These are phyloP conservation scores for Hypoxylon crocopeplum DNA, from an alignment of 495 filamentous ascomycete genomes.

Conservation along the genomic window DNA sequence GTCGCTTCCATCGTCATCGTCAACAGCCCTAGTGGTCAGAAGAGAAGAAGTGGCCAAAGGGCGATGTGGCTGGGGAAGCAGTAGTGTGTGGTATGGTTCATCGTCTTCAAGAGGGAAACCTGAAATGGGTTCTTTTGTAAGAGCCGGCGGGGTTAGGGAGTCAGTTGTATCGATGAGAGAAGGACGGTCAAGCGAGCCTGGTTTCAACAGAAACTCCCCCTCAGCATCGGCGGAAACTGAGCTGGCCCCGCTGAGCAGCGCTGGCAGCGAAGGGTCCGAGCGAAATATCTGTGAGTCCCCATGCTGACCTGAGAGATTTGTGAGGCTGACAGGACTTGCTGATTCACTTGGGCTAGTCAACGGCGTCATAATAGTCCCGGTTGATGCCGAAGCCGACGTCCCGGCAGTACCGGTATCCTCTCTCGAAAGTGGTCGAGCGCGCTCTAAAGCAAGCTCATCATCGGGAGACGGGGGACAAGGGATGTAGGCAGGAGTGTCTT, in stretches of 20 bases:
- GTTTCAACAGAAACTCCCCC: conserved; percentile 59
- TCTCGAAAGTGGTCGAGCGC: conserved; percentile 39
- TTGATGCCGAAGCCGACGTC: conserved; percentile 57
- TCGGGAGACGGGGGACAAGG: conserved; percentile 60
- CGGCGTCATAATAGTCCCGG: conserved; percentile 48
- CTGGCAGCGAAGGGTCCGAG: conserved; percentile 78
- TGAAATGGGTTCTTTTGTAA: conserved; percentile 52
- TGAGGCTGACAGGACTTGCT: conserved; percentile 62
- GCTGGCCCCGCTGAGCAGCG: conserved; percentile 79
- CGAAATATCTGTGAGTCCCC: conserved; percentile 67
- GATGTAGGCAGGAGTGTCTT: conserved; percentile 33
- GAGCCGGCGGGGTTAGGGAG: conserved; percentile 59
- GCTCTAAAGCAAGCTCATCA: conserved; percentile 46
- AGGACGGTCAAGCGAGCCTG: conserved; percentile 49
- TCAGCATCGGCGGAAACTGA: conserved; percentile 71
- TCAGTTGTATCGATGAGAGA: conserved; percentile 57
- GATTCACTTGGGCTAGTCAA: conserved; percentile 59
- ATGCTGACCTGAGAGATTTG: conserved; percentile 59
- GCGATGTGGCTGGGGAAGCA: conserved; percentile 36
- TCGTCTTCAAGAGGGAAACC: conserved; percentile 50
- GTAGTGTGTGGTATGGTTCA: conserved; percentile 36
- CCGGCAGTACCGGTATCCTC: conserved; percentile 47
- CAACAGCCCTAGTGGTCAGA: conserved; percentile 37
- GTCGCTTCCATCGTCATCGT: conserved; percentile 63
- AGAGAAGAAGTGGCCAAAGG: conserved; percentile 37